Evolutionary conservation across 176 grass and related monocot genomes (phyloP), one percentile per base, ranked within the genome.

Genomic region (Musa troglodytarum): DNA sequence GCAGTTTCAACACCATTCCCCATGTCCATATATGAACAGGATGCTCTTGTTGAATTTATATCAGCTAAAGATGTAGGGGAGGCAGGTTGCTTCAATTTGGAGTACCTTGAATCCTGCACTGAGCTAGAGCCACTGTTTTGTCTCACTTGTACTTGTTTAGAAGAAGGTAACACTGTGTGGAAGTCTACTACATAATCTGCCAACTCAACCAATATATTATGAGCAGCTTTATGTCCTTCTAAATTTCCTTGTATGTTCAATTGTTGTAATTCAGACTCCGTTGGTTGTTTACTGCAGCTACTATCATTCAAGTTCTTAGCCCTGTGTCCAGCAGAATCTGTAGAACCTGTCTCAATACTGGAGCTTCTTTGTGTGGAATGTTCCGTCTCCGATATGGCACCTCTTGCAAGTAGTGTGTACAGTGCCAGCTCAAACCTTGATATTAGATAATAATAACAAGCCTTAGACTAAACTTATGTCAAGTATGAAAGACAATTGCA

Each of bases 391-490:
- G 82, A 74, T 23, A 91, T 77, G 51, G 88, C 54, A 57, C 82
- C 84, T 88, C 91, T 99, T 65, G 90, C 82, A 71, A 99, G 95
- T 61, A 99, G 81, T 56, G 88, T 85, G 77, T 87, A 91, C 76
- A 92, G 74, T 73, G 95, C 95, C 70, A 99, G 95, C 69, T 99
- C 95, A 84, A 99, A 99, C 86, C 95, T 99, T 89, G 78, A 89
- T 7, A 29, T 62, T 53, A 53, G 74, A 67, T 63, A 43, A 69
- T 54, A 92, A 59, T 54, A 49, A 68, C 7, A 19, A 74, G 52
- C 10, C 54, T 65, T 77, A 74, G 69, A 78, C 26, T 68, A 28
- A 76, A 81, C 9, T 58, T 74, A 83, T 28, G 65, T 23, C 69
- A 52, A 71, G 9, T 53, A 61, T 25, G 50, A 69, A 59, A 51